Evolutionary conservation across 2,329 filamentous ascomycete species (phyloP).

Genomic region (Penicillium fuscoglaucum): DNA sequence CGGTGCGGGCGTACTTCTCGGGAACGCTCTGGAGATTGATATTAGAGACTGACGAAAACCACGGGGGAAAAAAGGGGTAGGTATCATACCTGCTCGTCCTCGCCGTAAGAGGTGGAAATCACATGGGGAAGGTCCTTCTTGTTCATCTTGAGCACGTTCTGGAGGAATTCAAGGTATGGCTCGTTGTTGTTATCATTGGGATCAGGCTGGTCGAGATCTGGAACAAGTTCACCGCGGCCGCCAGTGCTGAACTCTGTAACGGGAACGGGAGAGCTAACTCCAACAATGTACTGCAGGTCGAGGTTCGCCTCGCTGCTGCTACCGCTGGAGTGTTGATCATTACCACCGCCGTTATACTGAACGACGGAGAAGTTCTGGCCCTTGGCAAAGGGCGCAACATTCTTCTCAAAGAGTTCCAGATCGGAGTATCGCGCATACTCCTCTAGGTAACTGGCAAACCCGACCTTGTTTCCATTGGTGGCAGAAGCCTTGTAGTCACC

Average conservation of each 20-base stretch:
- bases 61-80: background rate
- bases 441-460: conserved; percentile 51
- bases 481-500: conserved; percentile 42
- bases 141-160: conserved; percentile 34
- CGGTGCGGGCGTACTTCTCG: conserved; percentile 36
- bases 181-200: conserved; percentile 48
- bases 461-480: conserved; percentile 42
- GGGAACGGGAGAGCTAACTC: conserved; percentile 46
- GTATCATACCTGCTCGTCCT: conserved; percentile 40
- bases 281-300: conserved; percentile 52
- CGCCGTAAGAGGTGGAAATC: conserved; percentile 44
- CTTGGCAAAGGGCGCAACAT: conserved; percentile 42
- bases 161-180: conserved; percentile 44
- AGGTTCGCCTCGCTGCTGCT: conserved; percentile 53
- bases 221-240: conserved; percentile 48
- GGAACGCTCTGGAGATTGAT: conserved; percentile 32
- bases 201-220: conserved; percentile 50
- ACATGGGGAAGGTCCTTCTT: conserved; percentile 37
- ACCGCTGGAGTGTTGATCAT: conserved; percentile 37
- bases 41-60: background rate
- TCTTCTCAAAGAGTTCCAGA: conserved; percentile 42
- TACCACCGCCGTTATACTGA: conserved; percentile 44
- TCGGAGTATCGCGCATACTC: conserved; percentile 52
- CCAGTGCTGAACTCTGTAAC: conserved; percentile 51
- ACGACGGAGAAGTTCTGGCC: conserved; percentile 49